A percentile compares a stretch with the other conserved stretches of the same genome.
Evolutionary conservation across 345 rosid species (phyloP).

Genomic region (Kandelia obovata): DNA sequence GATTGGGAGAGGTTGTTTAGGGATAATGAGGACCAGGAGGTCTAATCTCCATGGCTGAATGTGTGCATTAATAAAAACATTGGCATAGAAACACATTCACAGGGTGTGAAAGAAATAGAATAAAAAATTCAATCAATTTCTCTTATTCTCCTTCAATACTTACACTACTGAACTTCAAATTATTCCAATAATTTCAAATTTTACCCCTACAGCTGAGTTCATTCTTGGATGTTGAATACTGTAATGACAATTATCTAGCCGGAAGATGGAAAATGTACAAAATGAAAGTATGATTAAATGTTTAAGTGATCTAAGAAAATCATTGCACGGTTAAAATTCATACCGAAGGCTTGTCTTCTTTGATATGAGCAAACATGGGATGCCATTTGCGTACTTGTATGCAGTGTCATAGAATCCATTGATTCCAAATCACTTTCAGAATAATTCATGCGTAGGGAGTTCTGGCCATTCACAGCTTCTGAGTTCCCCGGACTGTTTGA

Average conservation of each 20-base stretch:
- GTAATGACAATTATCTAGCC: background rate
- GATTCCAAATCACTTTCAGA: slow-evolving; percentile 91
- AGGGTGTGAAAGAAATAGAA: too few relatives aligned
- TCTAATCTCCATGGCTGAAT: too few relatives aligned
- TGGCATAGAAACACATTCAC: too few relatives aligned
- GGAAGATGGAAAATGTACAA: background rate
- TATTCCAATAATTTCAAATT: too few relatives aligned
- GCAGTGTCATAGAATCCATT: slow-evolving; percentile 56
- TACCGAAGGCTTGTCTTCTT: slow-evolving; percentile 85
- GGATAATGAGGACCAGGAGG: too few relatives aligned
- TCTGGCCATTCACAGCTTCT: slow-evolving; percentile 31
- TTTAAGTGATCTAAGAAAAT: background rate
- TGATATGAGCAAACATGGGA: slow-evolving; percentile 71
- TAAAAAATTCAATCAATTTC: too few relatives aligned
- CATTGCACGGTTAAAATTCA: slow-evolving; percentile 5
- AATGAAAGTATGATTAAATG: background rate
- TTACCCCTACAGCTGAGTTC: background rate
- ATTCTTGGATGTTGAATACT: background rate
- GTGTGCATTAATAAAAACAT: too few relatives aligned
- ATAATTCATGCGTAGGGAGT: slow-evolving; percentile 32
- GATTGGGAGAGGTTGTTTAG: too few relatives aligned
- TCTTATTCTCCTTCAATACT: too few relatives aligned
- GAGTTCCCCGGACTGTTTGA: slow-evolving; percentile 48
- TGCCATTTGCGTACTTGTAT: slow-evolving; percentile 50
- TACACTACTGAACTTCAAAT: too few relatives aligned